Percentiles rank a stretch among this genome's conserved stretches.
These are phyloP conservation scores for Aleurites moluccanus DNA, from an alignment of 441 rosid species.

Conservation along the genomic window DNA sequence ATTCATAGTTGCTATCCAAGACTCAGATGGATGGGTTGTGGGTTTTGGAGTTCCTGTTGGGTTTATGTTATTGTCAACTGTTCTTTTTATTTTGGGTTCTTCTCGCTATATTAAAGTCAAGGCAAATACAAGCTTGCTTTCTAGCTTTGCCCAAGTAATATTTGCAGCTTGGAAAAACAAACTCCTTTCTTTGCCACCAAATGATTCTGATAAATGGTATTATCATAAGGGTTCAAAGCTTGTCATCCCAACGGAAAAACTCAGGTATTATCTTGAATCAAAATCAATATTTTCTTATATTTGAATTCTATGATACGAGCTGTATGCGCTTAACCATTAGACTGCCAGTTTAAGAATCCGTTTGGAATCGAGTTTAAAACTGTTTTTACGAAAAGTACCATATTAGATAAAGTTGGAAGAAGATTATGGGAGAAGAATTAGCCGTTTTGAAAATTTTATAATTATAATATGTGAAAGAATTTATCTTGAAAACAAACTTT, in stretches of 20 bases:
- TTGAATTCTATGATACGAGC: no score
- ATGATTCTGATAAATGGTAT: conserved; percentile 26
- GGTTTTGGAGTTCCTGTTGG: conserved; percentile 38
- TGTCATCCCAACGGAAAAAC: conserved; percentile 33
- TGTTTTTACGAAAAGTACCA: no score
- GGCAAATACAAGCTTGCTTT: conserved; percentile 31
- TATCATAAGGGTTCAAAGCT: conserved; percentile 36
- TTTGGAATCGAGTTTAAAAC: no score
- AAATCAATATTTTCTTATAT: not conserved
- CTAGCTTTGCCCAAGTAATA: conserved; percentile 32
- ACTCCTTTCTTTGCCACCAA: conserved; percentile 20
- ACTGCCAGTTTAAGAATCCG: no score
- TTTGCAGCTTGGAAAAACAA: conserved; percentile 35
- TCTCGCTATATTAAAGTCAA: conserved; percentile 33
- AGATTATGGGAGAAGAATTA: no score
- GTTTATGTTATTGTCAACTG: conserved; percentile 30
- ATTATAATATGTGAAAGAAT: no score
- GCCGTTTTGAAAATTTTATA: no score
- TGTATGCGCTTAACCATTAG: no score
- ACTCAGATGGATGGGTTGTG: conserved; percentile 35
- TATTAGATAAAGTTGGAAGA: no score
- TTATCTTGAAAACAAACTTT: no score
- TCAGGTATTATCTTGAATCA: conserved; percentile 33
- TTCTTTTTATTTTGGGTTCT: conserved; percentile 32
- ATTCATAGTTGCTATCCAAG: conserved; percentile 33